Evolutionary conservation across 495 filamentous ascomycete species (phyloP).

Genomic region (Lasiosphaeria ovina): DNA sequence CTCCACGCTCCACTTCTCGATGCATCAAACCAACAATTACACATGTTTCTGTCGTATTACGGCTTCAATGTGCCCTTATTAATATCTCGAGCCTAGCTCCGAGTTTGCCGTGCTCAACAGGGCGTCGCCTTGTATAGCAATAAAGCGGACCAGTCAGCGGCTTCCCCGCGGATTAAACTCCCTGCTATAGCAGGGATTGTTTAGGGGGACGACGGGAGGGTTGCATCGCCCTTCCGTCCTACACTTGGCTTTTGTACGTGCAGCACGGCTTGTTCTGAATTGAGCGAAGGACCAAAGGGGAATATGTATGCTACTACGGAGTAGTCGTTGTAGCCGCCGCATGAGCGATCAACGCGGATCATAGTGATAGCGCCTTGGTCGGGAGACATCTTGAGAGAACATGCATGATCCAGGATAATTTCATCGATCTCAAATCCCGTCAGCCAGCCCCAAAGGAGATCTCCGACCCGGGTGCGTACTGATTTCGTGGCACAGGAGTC

Average conservation of each 20-base stretch:
- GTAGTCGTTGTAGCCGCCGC: conserved; percentile 7
- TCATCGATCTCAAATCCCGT: conserved; percentile 5
- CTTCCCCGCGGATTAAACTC: conserved; percentile 1
- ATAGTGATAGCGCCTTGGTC: conserved; percentile 5
- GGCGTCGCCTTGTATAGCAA: not conserved
- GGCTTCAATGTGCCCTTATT: not conserved
- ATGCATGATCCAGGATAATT: conserved; percentile 7
- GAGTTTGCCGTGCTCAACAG: not conserved
- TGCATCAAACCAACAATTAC: too few species aligned
- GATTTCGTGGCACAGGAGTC: not conserved
- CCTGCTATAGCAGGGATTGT: not conserved
- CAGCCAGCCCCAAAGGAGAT: conserved; percentile 2
- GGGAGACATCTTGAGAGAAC: not conserved
- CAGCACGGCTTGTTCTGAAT: too few species aligned
- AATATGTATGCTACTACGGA: not conserved
- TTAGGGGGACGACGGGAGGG: not conserved
- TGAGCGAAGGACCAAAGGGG: not conserved
- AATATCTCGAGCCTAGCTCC: not conserved
- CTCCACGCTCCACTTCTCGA: too few species aligned
- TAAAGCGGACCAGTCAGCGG: not conserved
- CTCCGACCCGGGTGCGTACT: conserved; percentile 1
- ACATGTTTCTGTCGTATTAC: too few species aligned
- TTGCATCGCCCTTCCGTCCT: not conserved
- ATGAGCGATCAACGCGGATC: conserved; percentile 11
- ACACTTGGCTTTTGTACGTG: not conserved